Evolutionary conservation across 352 stramenopile species (phyloP).

Genomic region (Plasmopara halstedii): DNA sequence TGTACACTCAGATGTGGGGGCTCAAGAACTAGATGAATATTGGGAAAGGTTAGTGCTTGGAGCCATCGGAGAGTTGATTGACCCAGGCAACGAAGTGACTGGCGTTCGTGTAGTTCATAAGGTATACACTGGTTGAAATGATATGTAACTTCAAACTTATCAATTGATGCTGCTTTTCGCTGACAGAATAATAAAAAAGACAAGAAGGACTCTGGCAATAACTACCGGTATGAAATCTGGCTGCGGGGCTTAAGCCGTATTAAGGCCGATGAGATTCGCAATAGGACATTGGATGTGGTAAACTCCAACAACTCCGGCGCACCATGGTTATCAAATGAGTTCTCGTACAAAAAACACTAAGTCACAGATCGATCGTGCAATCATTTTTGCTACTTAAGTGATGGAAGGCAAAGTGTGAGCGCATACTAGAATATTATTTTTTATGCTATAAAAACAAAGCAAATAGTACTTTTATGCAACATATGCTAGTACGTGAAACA

Average conservation of each 20-base stretch:
- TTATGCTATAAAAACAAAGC: no score
- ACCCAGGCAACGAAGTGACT: conserved; percentile 83
- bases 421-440: no score
- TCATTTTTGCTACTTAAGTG: no score
- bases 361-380: conserved; percentile 2
- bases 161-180: background rate
- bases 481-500: no score
- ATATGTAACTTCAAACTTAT: background rate
- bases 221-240: conserved; percentile 85
- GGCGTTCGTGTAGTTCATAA: conserved; percentile 89
- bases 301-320: conserved; percentile 47
- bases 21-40: conserved; percentile 75
- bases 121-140: conserved; percentile 19
- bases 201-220: conserved; percentile 75
- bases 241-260: conserved; percentile 50
- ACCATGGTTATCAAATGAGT: conserved; percentile 50
- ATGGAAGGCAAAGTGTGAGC: no score
- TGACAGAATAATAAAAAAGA: conserved; percentile 82
- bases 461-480: no score
- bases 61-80: conserved; percentile 85
- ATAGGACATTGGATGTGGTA: conserved; percentile 55
- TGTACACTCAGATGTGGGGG: conserved; percentile 49
- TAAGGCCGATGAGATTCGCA: conserved; percentile 68
- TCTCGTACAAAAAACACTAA: conserved; percentile 82
- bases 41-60: conserved; percentile 88